These are phyloP conservation scores for Meyerozyma guilliermondii DNA, from an alignment of 1,139 yeast species.

Conservation along the genomic window DNA sequence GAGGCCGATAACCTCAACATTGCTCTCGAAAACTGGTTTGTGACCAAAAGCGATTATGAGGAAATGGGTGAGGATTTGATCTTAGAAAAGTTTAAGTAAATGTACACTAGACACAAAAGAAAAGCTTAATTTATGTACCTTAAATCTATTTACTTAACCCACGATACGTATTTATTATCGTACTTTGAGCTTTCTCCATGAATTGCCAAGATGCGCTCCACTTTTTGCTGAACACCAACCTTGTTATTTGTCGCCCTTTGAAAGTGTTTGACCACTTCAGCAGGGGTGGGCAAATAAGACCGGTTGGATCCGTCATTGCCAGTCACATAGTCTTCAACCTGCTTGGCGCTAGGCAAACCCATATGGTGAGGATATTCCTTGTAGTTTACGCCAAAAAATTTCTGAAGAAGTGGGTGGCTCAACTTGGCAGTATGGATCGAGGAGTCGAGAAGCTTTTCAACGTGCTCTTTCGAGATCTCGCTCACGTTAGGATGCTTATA, in stretches of 20 bases:
- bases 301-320: conserved; percentile 63
- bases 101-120: conserved; percentile 1
- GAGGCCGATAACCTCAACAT: conserved; percentile 37
- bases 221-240: conserved; percentile 58
- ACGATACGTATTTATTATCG: conserved; percentile 55
- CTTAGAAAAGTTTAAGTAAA: conserved; percentile 49
- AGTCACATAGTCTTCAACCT: conserved; percentile 53
- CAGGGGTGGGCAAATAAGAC: conserved; percentile 60
- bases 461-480: conserved; percentile 16
- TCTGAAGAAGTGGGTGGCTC: conserved; percentile 35
- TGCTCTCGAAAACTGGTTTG: conserved; percentile 50
- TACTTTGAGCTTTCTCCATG: conserved; percentile 58
- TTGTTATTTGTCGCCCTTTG: conserved; percentile 44
- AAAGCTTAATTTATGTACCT: conserved; percentile 1
- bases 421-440: conserved; percentile 29
- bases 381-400: conserved; percentile 49
- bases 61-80: conserved; percentile 58
- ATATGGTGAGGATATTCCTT: conserved; percentile 65
- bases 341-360: conserved; percentile 73
- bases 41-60: conserved; percentile 52
- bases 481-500: conserved; percentile 14
- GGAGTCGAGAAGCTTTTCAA: conserved; percentile 16
- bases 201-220: conserved; percentile 49
- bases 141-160: conserved; percentile 32
- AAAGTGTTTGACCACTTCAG: conserved; percentile 63